Conservation (phyloP, 2,329 filamentous ascomycete species). For the Rutstroemia sp. region DNA sequence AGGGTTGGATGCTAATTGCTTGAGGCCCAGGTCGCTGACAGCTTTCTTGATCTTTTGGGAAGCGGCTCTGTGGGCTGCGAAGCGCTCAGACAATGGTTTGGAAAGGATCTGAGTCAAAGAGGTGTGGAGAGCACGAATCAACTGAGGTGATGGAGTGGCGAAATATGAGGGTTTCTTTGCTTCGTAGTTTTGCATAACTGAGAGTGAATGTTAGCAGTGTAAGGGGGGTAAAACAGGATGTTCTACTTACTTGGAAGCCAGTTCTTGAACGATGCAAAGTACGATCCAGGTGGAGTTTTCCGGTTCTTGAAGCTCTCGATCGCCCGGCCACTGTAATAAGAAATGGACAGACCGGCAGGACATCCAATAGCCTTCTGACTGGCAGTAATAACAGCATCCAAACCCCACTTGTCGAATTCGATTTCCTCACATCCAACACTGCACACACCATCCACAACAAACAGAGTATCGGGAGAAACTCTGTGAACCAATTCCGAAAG, state of each 20-base stretch:
- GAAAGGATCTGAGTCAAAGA: conserved; percentile 78
- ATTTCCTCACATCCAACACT: conserved; percentile 95
- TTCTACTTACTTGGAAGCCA: conserved; percentile 72
- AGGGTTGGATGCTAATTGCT: conserved; percentile 76
- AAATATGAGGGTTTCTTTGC: conserved; percentile 97
- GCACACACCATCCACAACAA: conserved; percentile 95
- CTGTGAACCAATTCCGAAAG: conserved; percentile 75
- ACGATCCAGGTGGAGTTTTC: conserved; percentile 75
- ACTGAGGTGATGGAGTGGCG: conserved; percentile 89
- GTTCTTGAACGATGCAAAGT: conserved; percentile 96
- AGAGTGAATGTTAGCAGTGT: background rate
- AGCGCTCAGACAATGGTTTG: conserved; percentile 73
- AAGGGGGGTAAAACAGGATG: background rate
- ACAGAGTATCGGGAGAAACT: conserved; percentile 83
- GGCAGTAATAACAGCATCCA: conserved; percentile 89
- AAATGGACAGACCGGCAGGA: conserved; percentile 87
- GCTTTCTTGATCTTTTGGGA: conserved; percentile 84
- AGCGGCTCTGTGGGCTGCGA: conserved; percentile 69
- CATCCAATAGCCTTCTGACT: conserved; percentile 96
- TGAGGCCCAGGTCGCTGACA: conserved; percentile 71
- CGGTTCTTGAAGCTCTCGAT: conserved; percentile 73
- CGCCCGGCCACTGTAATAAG: conserved; percentile 86
- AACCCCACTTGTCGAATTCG: conserved; percentile 86
- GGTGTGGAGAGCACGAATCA: conserved; percentile 88
- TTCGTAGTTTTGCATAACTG: conserved; percentile 98